Percentiles rank a stretch among this genome's conserved stretches.
These are phyloP conservation scores for Hemisphaericaspora subhashii DNA, from an alignment of 1,139 yeast species.

Conservation along the genomic window DNA sequence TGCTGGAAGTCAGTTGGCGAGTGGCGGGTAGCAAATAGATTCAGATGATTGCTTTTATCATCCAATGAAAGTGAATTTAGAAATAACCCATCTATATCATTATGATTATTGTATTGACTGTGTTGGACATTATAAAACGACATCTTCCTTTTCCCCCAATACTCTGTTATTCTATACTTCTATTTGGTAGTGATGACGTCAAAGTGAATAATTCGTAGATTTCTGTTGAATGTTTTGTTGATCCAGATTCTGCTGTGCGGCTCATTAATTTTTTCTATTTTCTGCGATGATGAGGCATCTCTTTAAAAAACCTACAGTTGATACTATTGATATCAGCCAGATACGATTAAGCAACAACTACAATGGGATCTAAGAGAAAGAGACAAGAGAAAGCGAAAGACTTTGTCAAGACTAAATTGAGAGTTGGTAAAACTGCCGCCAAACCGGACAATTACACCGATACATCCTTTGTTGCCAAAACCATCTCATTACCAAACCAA, in stretches of 20 bases:
- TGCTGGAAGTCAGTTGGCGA: background rate
- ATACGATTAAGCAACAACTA: conserved; percentile 2
- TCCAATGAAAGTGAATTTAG: conserved; percentile 28
- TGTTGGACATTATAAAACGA: conserved; percentile 1
- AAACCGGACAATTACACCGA: conserved; percentile 77
- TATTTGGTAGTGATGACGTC: too few species aligned
- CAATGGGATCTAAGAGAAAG: conserved; percentile 59
- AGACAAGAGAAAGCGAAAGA: conserved; percentile 71
- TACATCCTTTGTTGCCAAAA: conserved; percentile 78
- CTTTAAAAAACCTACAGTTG: background rate
- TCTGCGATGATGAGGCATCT: background rate
- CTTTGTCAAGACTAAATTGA: conserved; percentile 75
- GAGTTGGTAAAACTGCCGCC: conserved; percentile 81
- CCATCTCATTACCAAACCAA: conserved; percentile 64
- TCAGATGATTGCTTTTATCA: conserved; percentile 14
- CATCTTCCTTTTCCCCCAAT: background rate
- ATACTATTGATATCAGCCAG: too few species aligned
- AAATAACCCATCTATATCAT: conserved; percentile 27
- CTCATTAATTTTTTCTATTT: background rate
- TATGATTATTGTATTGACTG: background rate
- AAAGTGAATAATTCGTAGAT: too few species aligned
- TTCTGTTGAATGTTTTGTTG: background rate
- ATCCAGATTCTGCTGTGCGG: background rate
- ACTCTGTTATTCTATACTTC: too few species aligned
- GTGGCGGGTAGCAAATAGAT: background rate